Base-by-base conservation (phyloP, 78 protist genomes). In the Tieghemostelium lacteum region DNA sequence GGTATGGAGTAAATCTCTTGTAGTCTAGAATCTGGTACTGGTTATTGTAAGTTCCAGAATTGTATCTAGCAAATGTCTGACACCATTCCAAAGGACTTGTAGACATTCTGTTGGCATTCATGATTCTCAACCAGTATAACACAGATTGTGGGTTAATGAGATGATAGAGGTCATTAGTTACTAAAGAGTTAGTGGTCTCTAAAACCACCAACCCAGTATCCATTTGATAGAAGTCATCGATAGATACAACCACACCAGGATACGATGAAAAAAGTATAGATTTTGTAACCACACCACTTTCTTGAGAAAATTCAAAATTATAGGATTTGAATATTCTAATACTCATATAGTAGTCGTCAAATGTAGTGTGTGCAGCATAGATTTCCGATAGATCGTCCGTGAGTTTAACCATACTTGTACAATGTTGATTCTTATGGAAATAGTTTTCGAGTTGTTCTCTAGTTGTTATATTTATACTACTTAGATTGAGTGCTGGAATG, bases 41-140 rank as follows among this genome's bases (percentile, higher is more conserved):
- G 67, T 92, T 95, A 91, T 95, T 95, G 73, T 97, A 97, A 34
- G 97, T 95, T 29, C 98, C 98, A 39, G 83, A 42, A 74, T 95
- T 89, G 42, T 86, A 77, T 12, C 4, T 0, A 19, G 54, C 8
- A 20, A 96, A 93, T 10, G 63, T 64, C 12, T 55, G n/a, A 39
- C 72, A 75, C 93, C 93, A 86, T 20, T 36, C 31, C 20, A 16
- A 10, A 57, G 85, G 85, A 54, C 42, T 31, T 3, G 34, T 60
- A 26, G 75, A 45, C 65, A 86, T 55, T 62, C 93, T 64, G 33
- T 86, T 86, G 19, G 93, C 58, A 29, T 49, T 63, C 33, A 60
- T 34, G 0, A 74, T 69, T 52, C 95, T 64, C 8, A 78, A 31
- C 97, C 97, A 95, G 2, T 57, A 10, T 26, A 89, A 63, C 22